Evolutionary conservation across 495 filamentous ascomycete species (phyloP), one percentile per base, ranked within the genome.

Genomic region (Cairneyella variabilis): DNA sequence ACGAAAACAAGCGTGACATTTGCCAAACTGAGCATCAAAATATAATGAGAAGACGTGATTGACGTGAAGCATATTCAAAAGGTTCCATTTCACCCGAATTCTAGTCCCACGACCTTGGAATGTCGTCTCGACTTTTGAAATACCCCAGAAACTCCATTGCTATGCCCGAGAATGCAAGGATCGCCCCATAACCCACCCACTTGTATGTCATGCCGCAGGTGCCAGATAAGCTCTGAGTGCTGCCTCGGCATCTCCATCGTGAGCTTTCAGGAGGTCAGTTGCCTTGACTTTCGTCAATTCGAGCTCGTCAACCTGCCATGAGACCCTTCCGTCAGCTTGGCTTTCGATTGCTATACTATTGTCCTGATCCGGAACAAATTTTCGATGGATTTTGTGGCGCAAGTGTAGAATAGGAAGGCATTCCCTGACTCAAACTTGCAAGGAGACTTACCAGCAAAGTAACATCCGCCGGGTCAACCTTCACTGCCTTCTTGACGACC

Each of bases 261-360:
- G 76, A n/a, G 77, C 70, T 66, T 81, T 85, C 34, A 96, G 77
- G 48, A 96, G 66, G 42, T 96, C 91, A 12, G 88, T 95, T 2
- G 90, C 91, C 66, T 90, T 93, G 5, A 63, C 57, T 68, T 93
- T 95, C 12, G 73, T 77, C 25, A 96, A 65, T 39, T 95, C 89
- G 41, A 96, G 69, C 64, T 95, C 78, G 8, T 91, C 85, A 25
- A 87, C 79, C 88, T 95, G 34, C 32, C n/a, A 26, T 53, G 3
- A 12, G 41, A 9, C 28, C n/a, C 4, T 4, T 50, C 16, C 56
- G 56, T 47, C 66, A 48, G 41, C 34, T 9, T 11, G 8, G 48
- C 20, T 21, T 50, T 43, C 27, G 14, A 16, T 18, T 41, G 38
- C 38, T 14, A 21, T 16, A 21, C 8, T 6, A 38, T 41, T 4